A percentile compares a stretch with the other conserved stretches of the same genome.
Conservation (phyloP, 2,329 filamentous ascomycete genomes). For the Fusarium sulawesiense region DNA sequence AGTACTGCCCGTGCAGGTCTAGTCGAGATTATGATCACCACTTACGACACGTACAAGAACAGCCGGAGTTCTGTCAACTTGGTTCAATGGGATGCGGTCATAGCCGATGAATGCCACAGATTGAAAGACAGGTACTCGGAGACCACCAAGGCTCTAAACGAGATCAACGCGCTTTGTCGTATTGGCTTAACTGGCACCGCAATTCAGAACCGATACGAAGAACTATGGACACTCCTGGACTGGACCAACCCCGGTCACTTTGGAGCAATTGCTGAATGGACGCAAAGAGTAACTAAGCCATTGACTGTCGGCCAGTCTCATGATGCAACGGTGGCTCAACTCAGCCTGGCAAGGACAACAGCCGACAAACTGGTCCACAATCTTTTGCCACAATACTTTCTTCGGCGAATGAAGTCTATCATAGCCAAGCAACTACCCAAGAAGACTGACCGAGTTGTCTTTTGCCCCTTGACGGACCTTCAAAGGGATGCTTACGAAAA, state of each 20-base stretch:
- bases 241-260: conserved; percentile 90
- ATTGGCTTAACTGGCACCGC: conserved; percentile 95
- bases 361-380: conserved; percentile 88
- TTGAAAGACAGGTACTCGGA: conserved; percentile 84
- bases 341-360: conserved; percentile 82
- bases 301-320: conserved; percentile 91
- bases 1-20: conserved; percentile 79
- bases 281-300: conserved; percentile 78
- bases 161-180: conserved; percentile 89
- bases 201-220: conserved; percentile 98
- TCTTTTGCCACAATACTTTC: conserved; percentile 87
- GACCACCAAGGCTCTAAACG: conserved; percentile 86
- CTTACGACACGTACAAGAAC: conserved; percentile 90
- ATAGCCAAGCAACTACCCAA: conserved; percentile 94
- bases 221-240: conserved; percentile 94
- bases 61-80: conserved; percentile 80
- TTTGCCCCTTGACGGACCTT: conserved; percentile 86
- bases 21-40: conserved; percentile 92
- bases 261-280: conserved; percentile 78
- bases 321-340: conserved; percentile 84
- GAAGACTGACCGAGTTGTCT: conserved; percentile 94
- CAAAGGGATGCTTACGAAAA: conserved; percentile 87
- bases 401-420: conserved; percentile 90
- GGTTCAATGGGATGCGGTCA: conserved; percentile 90
- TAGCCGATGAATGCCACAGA: conserved; percentile 93